Evolutionary conservation across 1,284 basidiomycete genomes (phyloP).

Genomic region (Rhodotorula sp.): DNA sequence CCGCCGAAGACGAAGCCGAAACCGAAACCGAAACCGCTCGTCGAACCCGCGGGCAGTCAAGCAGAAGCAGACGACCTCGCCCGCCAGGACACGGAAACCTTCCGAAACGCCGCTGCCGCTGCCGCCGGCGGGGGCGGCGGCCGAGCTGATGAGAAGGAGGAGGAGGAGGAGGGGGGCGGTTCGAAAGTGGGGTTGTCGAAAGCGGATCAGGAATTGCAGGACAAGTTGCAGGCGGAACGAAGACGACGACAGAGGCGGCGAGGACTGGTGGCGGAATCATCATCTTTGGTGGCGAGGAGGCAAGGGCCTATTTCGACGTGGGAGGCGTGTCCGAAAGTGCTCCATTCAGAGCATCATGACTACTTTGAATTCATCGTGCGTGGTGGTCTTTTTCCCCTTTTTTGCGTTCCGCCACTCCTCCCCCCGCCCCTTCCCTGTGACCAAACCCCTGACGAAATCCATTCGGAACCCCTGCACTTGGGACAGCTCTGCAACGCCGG

Average conservation of each 20-base stretch:
- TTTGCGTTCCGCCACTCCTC: too few species aligned
- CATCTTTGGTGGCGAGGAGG: not conserved
- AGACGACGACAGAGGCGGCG: not conserved
- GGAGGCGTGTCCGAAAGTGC: constrained; percentile 32
- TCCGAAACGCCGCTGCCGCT: not conserved
- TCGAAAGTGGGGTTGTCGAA: not conserved
- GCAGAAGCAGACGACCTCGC: constrained; percentile 1
- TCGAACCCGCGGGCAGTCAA: not conserved
- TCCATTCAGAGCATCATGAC: constrained; percentile 29
- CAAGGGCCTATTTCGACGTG: constrained; percentile 18
- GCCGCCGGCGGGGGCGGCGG: not conserved
- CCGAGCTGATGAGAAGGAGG: not conserved
- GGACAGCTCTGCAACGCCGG: constrained; percentile 38
- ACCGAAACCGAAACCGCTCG: not conserved
- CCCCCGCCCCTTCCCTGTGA: too few species aligned
- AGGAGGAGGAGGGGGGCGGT: not conserved
- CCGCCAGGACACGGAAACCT: not conserved
- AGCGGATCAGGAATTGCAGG: constrained; percentile 6
- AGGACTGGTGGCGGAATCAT: not conserved
- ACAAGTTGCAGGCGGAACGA: constrained; percentile 4
- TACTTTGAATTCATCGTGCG: constrained; percentile 38
- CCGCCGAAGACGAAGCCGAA: not conserved
- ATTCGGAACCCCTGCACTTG: too few species aligned
- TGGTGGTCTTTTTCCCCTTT: not conserved
- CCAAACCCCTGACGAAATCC: too few species aligned